Base-by-base conservation (phyloP, 805 yeast species). In the Suhomyces prunicola region DNA sequence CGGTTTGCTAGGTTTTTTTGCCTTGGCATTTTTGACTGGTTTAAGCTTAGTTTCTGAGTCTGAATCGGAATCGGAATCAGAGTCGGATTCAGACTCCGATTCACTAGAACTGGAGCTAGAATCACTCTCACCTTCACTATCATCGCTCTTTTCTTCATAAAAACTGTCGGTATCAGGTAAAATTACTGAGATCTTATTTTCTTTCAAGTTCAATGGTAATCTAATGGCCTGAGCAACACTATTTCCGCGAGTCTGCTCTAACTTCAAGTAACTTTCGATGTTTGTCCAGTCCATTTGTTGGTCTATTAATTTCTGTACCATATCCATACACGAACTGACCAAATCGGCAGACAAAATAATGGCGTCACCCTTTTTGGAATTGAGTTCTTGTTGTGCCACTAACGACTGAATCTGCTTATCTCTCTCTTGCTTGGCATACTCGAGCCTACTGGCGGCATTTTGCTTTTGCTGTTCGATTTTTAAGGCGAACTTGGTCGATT, bases 261-360 rank as follows among this genome's bases (percentile, higher is more conserved):
- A 76, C 47, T 79, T 72, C 49, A 93, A 85, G 53, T 87, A 70
- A 56, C 85, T 83, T 64, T 88, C 97, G 56, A 92, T 92, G 55
- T 90, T 87, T 44, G 82, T 81, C 99, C 99, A 93, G 66, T 93
- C 97, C 90, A 90, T 89, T 57, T 89, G 92, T 63, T 89, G 94
- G 52, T 86, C 85, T 4, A 91, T 56, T 51, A 90, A 70, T 1
- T 75, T 72, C 54, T 85, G 87, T 4, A 93, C 88, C 2, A 88
- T 85, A 6, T 65, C 68, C 54, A 82, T 86, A 47, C 94, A 90
- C 15, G 82, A 81, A 48, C 87, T 94, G 5, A 92, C 90, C 24
- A 82, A 59, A 26, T 83, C 84, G 4, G 93, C 87, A 65, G 87
- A 78, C 36, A 78, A 72, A 55, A 88, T 86, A 27, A 93, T 84